Evolutionary conservation across 2,329 filamentous ascomycete species (phyloP).

Genomic region (Didymella exigua): DNA sequence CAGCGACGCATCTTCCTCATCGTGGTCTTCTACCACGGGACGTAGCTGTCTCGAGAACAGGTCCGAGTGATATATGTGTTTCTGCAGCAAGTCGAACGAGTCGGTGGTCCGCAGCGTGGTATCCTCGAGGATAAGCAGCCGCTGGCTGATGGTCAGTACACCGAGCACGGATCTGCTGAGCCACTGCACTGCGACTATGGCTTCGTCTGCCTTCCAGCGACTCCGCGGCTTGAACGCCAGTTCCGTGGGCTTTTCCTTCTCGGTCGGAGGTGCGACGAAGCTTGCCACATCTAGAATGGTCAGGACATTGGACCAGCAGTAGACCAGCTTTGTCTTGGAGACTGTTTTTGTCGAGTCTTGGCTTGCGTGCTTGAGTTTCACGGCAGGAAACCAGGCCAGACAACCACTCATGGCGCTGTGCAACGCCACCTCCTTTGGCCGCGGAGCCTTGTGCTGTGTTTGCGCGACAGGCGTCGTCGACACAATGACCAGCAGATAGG

Average conservation of each 20-base stretch:
- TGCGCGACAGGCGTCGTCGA: slow-evolving; percentile 96
- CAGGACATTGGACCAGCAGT: slow-evolving; percentile 98
- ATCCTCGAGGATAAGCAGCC: slow-evolving; percentile 91
- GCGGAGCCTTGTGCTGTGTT: slow-evolving; percentile 90
- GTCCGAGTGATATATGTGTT: slow-evolving; percentile 90
- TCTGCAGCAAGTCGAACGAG: slow-evolving; percentile 87
- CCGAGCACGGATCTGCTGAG: slow-evolving; percentile 89
- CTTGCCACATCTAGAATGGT: slow-evolving; percentile 90
- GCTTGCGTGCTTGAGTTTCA: slow-evolving; percentile 82
- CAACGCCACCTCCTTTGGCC: slow-evolving; percentile 87
- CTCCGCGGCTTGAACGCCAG: slow-evolving; percentile 82
- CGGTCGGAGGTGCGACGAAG: slow-evolving; percentile 58
- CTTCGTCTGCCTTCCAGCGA: slow-evolving; percentile 91
- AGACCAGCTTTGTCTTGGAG: slow-evolving; percentile 86
- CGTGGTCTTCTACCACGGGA: slow-evolving; percentile 81
- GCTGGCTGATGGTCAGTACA: slow-evolving; percentile 91
- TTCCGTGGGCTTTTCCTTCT: slow-evolving; percentile 77
- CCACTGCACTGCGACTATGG: slow-evolving; percentile 97
- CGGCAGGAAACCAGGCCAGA: slow-evolving; percentile 95
- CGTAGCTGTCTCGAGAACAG: slow-evolving; percentile 88
- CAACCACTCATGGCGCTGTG: slow-evolving; percentile 94
- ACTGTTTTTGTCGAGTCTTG: slow-evolving; percentile 68
- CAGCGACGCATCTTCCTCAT: slow-evolving; percentile 86
- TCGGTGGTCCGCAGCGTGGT: slow-evolving; percentile 85
- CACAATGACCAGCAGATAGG: slow-evolving; percentile 93